Percentiles rank a stretch among this genome's conserved stretches.
These are phyloP conservation scores for Phytopythium ostracodes DNA, from an alignment of 352 stramenopile genomes.

Conservation along the genomic window DNA sequence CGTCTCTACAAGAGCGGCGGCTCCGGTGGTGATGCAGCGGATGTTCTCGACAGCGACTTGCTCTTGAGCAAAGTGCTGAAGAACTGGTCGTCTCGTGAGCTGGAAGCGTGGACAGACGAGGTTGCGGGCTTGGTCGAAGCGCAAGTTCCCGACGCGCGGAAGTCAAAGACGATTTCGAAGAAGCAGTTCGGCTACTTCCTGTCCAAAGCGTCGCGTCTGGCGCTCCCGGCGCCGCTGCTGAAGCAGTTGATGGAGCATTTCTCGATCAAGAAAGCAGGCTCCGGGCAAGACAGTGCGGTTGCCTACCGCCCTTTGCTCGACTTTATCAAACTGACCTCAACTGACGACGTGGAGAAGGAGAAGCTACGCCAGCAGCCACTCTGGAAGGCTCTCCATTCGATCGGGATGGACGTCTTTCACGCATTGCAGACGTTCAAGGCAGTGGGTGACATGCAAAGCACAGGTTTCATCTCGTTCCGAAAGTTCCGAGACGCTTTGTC, in stretches of 20 bases:
- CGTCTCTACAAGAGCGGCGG: conserved; percentile 24
- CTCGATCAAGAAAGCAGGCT: conserved; percentile 13
- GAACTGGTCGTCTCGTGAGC: conserved; percentile 35
- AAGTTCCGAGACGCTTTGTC: conserved; percentile 38
- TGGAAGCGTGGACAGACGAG: conserved; percentile 27
- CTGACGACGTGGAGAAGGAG: conserved; percentile 22
- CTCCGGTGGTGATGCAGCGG: conserved; percentile 6
- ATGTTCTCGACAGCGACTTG: conserved; percentile 29
- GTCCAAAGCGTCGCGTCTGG: conserved; percentile 36
- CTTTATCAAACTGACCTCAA: conserved; percentile 42
- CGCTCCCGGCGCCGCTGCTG: conserved; percentile 34
- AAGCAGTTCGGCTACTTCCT: conserved; percentile 60
- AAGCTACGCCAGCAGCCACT: conserved; percentile 20
- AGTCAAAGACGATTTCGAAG: conserved; percentile 20
- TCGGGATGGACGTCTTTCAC: conserved; percentile 29
- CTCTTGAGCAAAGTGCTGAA: conserved; percentile 34
- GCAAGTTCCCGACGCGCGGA: conserved; percentile 28
- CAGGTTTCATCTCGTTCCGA: conserved; percentile 33
- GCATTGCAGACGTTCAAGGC: conserved; percentile 32
- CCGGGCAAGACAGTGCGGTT: conserved; percentile 10
- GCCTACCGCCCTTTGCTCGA: conserved; percentile 39
- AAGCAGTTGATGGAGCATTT: conserved; percentile 45
- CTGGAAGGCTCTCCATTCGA: conserved; percentile 20
- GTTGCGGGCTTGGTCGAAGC: conserved; percentile 36
- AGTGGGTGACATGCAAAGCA: conserved; percentile 44